Evolutionary conservation across 2,329 filamentous ascomycete genomes (phyloP), one percentile per base, ranked within the genome.

Genomic region (Penicillium sumatraense): DNA sequence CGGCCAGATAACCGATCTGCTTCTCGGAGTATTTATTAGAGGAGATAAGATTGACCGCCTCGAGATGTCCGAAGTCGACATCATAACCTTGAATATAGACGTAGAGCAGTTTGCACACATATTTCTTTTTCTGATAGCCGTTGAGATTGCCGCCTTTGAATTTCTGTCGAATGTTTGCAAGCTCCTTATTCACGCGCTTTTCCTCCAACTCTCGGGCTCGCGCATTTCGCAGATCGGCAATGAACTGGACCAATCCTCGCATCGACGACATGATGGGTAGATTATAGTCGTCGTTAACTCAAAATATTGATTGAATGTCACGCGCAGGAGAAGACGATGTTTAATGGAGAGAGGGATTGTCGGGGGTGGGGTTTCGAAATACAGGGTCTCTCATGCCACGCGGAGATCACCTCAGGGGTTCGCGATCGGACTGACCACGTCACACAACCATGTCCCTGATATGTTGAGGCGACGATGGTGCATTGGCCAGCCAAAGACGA

Each of bases 121-220:
- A 99, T 89, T 99, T 99, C 85, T 99, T 99, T 83, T 96, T 97
- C 81, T 97, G 92, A 73, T 99, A 99, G 63, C 95, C 96, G 72
- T 89, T 96, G 55, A 99, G 81, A 71, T 84, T 95, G 62, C 92
- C 93, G 74, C 95, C 90, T 84, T 96, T 96, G 82, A 98, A 99
- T 78, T 98, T 98, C 79, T 97, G 91, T 70, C 91, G 87, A 74
- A 99, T 99, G 72, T 99, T 99, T 72, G 95, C 95, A 75, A 99
- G 80, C 80, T 99, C 95, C 81, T 99, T 99, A 78, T 99, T 99
- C 80, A 99, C 98, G 72, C 95, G 86, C 83, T 99, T 99, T 81
- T 99, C 95, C 75, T 99, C 95, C 60, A 99, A 80, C 75, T 99
- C 95, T 59, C 96, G 86, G 44, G 96, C 95, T 75, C 95, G 85